These are phyloP conservation scores for Aureobasidium vineae DNA, from an alignment of 2,329 filamentous ascomycete genomes.

Conservation along the genomic window DNA sequence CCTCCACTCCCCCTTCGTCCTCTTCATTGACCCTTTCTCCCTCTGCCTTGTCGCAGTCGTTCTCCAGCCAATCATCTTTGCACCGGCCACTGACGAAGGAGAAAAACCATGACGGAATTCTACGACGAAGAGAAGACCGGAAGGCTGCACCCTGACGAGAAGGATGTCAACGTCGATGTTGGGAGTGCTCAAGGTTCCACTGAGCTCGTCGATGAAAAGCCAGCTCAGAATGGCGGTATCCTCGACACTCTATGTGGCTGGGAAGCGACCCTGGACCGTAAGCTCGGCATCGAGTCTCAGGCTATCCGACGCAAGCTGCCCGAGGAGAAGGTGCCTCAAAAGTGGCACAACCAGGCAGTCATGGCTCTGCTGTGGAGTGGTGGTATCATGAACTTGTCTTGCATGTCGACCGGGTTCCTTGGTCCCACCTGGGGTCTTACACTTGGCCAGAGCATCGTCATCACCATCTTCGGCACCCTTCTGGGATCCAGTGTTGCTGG, in stretches of 20 bases:
- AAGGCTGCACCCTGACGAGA: conserved; percentile 14
- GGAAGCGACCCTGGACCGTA: conserved; percentile 47
- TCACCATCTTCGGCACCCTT: conserved; percentile 37
- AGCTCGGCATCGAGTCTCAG: conserved; percentile 50
- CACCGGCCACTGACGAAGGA: conserved; percentile 8
- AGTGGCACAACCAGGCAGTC: conserved; percentile 39
- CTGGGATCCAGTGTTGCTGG: conserved; percentile 37
- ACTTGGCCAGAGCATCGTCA: conserved; percentile 42
- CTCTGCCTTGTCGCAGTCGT: conserved; percentile 18
- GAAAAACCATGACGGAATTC: conserved; percentile 14
- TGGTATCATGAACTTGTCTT: conserved; percentile 40
- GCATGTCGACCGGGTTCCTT: conserved; percentile 45
- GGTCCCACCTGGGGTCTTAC: conserved; percentile 51
- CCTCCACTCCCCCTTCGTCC: background rate
- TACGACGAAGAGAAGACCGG: conserved; percentile 23
- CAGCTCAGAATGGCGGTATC: conserved; percentile 33
- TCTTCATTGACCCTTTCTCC: conserved; percentile 12
- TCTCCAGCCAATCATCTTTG: background rate
- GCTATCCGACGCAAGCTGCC: conserved; percentile 49
- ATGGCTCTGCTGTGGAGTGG: conserved; percentile 40
- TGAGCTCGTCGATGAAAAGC: conserved; percentile 12
- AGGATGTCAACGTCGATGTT: conserved; percentile 20
- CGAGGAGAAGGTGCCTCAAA: conserved; percentile 47
- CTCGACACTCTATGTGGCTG: conserved; percentile 38
- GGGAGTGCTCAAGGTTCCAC: conserved; percentile 22